Percentiles rank a stretch among this genome's conserved stretches.
Evolutionary conservation across 257 asterid species (phyloP).

Genomic region (Scutellaria galericulata): DNA sequence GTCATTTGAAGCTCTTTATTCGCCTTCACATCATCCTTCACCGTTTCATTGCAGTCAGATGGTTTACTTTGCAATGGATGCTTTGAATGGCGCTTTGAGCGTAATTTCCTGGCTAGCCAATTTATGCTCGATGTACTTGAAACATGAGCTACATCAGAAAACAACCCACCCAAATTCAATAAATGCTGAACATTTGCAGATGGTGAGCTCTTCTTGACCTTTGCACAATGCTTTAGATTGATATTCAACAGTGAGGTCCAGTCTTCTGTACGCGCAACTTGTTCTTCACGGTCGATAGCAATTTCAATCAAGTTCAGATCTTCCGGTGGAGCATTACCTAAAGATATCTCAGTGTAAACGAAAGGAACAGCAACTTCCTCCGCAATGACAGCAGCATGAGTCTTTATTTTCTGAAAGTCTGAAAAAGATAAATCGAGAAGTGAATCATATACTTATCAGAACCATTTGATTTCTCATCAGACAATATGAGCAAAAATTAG

Average conservation of each 20-base stretch:
- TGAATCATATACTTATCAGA: constrained; percentile 23
- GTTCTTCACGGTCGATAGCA: constrained; percentile 72
- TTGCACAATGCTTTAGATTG: constrained; percentile 73
- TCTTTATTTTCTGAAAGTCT: constrained; percentile 86
- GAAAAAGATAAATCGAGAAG: constrained; percentile 25
- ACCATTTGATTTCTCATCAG: neutral
- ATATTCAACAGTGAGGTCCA: constrained; percentile 79
- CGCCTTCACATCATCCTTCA: constrained; percentile 37
- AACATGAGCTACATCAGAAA: constrained; percentile 44
- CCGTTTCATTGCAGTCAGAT: constrained; percentile 29
- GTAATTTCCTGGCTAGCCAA: constrained; percentile 83
- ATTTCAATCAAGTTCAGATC: constrained; percentile 71
- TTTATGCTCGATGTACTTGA: constrained; percentile 44
- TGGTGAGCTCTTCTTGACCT: constrained; percentile 60
- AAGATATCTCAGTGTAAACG: constrained; percentile 59
- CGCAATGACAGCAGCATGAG: constrained; percentile 75
- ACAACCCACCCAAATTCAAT: constrained; percentile 63
- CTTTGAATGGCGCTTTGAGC: constrained; percentile 61
- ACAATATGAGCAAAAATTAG: constrained; percentile 26
- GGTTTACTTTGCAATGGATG: constrained; percentile 40
- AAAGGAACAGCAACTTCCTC: constrained; percentile 71
- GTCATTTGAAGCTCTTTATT: constrained; percentile 39
- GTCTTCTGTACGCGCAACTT: constrained; percentile 52
- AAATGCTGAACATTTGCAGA: constrained; percentile 61
- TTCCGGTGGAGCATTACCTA: constrained; percentile 64